Percentiles rank a stretch among this genome's conserved stretches.
Conservation (phyloP, 2,329 filamentous ascomycete genomes). For the Pestalotiopsis sp. region DNA sequence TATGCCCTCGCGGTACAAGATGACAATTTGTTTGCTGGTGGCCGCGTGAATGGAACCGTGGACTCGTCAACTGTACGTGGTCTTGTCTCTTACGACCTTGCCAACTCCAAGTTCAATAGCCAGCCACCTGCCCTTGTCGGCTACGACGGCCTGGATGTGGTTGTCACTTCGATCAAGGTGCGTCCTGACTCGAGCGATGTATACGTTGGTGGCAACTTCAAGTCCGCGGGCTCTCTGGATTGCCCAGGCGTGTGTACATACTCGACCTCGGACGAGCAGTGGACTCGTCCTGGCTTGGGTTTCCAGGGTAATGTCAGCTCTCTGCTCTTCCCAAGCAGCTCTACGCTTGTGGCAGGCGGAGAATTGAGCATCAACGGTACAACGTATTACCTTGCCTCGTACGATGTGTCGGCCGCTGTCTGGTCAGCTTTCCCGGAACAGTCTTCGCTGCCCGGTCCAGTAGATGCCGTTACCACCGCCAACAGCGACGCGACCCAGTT, state of each 20-base stretch:
- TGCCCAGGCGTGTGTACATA: conserved; percentile 85
- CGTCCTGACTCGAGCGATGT: conserved; percentile 73
- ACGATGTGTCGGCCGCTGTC: conserved; percentile 65
- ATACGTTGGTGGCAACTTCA: conserved; percentile 85
- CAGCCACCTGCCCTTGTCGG: conserved; percentile 80
- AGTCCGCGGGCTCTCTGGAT: conserved; percentile 78
- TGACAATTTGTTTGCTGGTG: conserved; percentile 79
- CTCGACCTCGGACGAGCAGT: conserved; percentile 70
- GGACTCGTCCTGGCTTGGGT: conserved; percentile 76
- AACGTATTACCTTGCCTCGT: conserved; percentile 69
- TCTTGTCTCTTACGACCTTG: conserved; percentile 79
- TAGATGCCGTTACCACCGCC: conserved; percentile 76
- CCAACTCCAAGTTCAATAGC: conserved; percentile 60
- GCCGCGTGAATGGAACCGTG: conserved; percentile 73
- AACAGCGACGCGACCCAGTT: conserved; percentile 71
- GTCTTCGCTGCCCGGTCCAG: conserved; percentile 73
- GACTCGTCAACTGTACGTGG: conserved; percentile 67
- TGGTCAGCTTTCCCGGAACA: conserved; percentile 70
- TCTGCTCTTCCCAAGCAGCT: conserved; percentile 76
- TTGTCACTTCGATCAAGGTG: conserved; percentile 74
- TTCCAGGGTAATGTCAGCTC: conserved; percentile 71
- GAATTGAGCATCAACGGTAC: conserved; percentile 71
- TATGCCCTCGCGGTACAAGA: conserved; percentile 68
- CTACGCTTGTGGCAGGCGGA: conserved; percentile 76
- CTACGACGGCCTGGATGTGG: conserved; percentile 52